phyloP scores from a whole-genome alignment of 805 yeast species.

The Wickerhamomyces kurtzmanii region DNA sequence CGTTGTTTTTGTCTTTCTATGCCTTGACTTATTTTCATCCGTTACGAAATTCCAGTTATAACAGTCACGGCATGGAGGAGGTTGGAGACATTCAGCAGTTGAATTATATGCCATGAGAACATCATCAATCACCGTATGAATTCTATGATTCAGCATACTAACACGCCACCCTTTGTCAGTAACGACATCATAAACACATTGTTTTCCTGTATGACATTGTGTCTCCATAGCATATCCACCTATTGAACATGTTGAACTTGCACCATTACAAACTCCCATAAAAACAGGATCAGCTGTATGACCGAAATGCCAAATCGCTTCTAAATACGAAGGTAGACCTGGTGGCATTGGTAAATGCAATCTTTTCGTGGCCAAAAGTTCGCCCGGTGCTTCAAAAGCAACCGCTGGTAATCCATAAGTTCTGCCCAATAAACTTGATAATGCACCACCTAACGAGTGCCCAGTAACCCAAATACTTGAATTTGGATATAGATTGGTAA shows the following conservation, averaged over 20 bases:
- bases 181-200: slow-evolving; percentile 85
- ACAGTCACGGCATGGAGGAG: slow-evolving; percentile 86
- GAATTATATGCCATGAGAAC: slow-evolving; percentile 62
- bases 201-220: slow-evolving; percentile 83
- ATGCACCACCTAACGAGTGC: slow-evolving; percentile 89
- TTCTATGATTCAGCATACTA: slow-evolving; percentile 78
- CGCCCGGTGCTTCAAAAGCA: slow-evolving; percentile 91
- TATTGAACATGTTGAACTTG: slow-evolving; percentile 76
- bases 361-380: slow-evolving; percentile 69
- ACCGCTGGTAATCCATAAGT: slow-evolving; percentile 89
- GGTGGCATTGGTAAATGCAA: slow-evolving; percentile 92
- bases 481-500: slow-evolving; percentile 53
- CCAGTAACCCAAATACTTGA: slow-evolving; percentile 87
- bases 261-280: slow-evolving; percentile 96
- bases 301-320: slow-evolving; percentile 91
- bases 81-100: slow-evolving; percentile 63
- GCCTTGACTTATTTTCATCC: slow-evolving; percentile 24
- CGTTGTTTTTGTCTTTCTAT: too few species aligned
- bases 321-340: slow-evolving; percentile 67
- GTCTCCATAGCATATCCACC: slow-evolving; percentile 98
- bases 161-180: slow-evolving; percentile 88
- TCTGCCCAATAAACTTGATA: slow-evolving; percentile 73
- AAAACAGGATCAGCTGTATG: slow-evolving; percentile 95
- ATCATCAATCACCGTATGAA: slow-evolving; percentile 83
- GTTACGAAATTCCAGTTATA: slow-evolving; percentile 76